Conservation (phyloP, 176 grass and related monocot genomes). For the Eragrostis nindensis region DNA sequence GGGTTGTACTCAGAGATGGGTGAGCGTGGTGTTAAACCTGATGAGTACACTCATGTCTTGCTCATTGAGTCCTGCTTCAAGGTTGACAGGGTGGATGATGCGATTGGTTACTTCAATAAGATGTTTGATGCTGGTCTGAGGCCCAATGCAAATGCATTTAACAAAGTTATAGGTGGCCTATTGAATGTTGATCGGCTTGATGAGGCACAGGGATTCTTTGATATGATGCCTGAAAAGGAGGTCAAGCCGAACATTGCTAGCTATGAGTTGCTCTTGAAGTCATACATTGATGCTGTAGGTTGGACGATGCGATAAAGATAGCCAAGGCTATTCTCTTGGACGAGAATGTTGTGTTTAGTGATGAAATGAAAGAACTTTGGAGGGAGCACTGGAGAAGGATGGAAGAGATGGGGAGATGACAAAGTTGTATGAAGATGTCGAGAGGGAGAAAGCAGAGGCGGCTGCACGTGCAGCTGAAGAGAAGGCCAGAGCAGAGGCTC, state of each 20-base stretch:
- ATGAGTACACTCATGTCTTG: conserved; percentile 68
- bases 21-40: conserved; percentile 55
- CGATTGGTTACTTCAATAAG: conserved; percentile 64
- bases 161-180: conserved; percentile 65
- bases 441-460: conserved; percentile 65
- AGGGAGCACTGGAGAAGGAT: too few relatives aligned
- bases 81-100: conserved; percentile 59
- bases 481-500: conserved; percentile 69
- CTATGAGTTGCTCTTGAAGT: conserved; percentile 71
- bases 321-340: too few relatives aligned
- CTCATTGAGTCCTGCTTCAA: conserved; percentile 69
- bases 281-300: too few relatives aligned
- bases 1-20: conserved; percentile 64
- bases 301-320: too few relatives aligned
- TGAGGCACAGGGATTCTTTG: conserved; percentile 64
- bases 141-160: conserved; percentile 71
- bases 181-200: conserved; percentile 54
- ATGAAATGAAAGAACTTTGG: too few relatives aligned
- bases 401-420: conserved; percentile 62
- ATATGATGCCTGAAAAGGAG: conserved; percentile 72
- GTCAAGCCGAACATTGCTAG: conserved; percentile 67
- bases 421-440: conserved; percentile 70
- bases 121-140: conserved; percentile 65
- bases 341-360: too few relatives aligned
- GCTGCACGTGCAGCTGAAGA: conserved; percentile 67